These are phyloP conservation scores for Syzygium oleosum DNA, from an alignment of 345 rosid genomes.

Conservation along the genomic window DNA sequence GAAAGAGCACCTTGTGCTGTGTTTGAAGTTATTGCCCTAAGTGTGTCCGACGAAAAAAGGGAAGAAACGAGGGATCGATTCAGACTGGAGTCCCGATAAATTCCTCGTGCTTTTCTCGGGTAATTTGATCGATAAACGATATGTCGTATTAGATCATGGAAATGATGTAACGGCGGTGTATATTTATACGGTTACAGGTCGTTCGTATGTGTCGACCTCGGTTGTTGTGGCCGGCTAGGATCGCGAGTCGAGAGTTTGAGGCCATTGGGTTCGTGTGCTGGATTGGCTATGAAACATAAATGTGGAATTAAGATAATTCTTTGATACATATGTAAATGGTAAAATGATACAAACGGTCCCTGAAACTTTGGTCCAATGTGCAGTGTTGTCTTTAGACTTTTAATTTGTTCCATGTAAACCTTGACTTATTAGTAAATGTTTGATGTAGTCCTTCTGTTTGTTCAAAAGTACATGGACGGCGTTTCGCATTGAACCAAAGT, in stretches of 20 bases:
- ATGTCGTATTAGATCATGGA: rapidly evolving
- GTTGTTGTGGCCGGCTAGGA: rapidly evolving
- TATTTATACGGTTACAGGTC: background rate
- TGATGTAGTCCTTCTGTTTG: rapidly evolving
- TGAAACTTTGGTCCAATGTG: no score
- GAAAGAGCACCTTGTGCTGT: background rate
- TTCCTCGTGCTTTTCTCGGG: background rate
- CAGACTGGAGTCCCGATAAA: background rate
- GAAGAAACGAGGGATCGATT: background rate
- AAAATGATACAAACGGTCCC: no score
- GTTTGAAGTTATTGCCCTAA: background rate
- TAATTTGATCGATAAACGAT: background rate
- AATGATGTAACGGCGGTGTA: rapidly evolving
- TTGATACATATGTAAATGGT: no score
- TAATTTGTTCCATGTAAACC: no score
- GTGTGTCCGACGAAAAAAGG: background rate
- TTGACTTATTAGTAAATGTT: background rate
- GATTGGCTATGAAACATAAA: background rate
- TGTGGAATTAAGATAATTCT: background rate
- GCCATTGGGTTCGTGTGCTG: rapidly evolving
- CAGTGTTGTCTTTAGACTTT: no score
- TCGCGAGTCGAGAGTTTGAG: background rate
- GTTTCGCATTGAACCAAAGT: no score
- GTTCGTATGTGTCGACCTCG: rapidly evolving
- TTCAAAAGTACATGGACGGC: rapidly evolving